Evolutionary conservation across 73 alveolate species (phyloP).

Genomic region (Breviolum minutum): DNA sequence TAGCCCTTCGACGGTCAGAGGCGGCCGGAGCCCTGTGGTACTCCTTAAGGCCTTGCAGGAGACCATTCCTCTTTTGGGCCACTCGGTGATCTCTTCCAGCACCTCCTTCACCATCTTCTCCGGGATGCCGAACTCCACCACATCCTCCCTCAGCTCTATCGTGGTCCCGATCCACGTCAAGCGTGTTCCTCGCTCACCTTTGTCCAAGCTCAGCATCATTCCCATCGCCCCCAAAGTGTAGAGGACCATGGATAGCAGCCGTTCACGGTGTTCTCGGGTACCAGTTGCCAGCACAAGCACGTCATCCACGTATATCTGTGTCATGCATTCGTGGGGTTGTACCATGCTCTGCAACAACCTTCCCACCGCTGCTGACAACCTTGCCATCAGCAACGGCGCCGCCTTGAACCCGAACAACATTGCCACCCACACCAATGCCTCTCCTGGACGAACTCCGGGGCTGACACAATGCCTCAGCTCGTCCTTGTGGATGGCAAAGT

Average conservation of each 20-base stretch:
- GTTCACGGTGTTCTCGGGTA: not conserved
- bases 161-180: not conserved
- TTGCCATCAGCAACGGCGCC: conserved; percentile 2
- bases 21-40: not conserved
- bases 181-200: not conserved
- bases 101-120: conserved; percentile 22
- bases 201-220: not conserved
- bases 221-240: conserved; percentile 14
- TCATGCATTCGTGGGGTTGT: not conserved
- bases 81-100: not conserved
- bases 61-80: conserved; percentile 13
- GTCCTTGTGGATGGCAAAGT: not conserved
- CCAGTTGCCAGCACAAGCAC: not conserved
- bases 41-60: not conserved
- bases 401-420: conserved; percentile 58
- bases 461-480: conserved; percentile 2
- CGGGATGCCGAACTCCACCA: not conserved
- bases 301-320: conserved; percentile 14
- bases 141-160: not conserved
- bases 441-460: not conserved
- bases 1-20: not conserved
- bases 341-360: not conserved
- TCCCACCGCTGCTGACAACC: not conserved
- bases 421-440: not conserved
- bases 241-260: not conserved